phyloP scores from a whole-genome alignment of 805 yeast genomes.

The Starmerella bombi region DNA sequence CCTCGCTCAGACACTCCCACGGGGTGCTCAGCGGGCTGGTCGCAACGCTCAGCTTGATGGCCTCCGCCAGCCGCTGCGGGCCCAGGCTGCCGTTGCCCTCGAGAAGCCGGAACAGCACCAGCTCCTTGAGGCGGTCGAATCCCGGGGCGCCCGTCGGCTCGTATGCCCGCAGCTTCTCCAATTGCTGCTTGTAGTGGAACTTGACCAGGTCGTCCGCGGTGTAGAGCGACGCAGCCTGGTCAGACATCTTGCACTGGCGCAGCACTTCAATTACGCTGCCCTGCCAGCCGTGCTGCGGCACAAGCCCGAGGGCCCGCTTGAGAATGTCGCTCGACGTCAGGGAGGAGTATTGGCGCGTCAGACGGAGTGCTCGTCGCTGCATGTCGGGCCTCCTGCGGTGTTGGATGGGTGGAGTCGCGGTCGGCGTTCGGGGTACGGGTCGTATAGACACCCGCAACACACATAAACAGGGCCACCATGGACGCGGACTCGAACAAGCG shows the following conservation, averaged over 20 bases:
- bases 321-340: slow-evolving; percentile 29
- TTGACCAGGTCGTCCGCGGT: slow-evolving; percentile 40
- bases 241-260: slow-evolving; percentile 38
- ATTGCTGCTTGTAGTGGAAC: slow-evolving; percentile 38
- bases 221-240: slow-evolving; percentile 35
- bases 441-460: too few species aligned
- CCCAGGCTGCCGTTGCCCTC: slow-evolving; percentile 30
- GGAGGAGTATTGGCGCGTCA: too few species aligned
- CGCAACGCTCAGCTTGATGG: slow-evolving; percentile 46
- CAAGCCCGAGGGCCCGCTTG: slow-evolving; percentile 28
- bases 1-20: slow-evolving; percentile 52
- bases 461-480: too few species aligned
- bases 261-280: slow-evolving; percentile 39
- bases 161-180: slow-evolving; percentile 24
- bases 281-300: slow-evolving; percentile 43
- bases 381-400: too few species aligned
- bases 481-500: slow-evolving; percentile 7
- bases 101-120: slow-evolving; percentile 33
- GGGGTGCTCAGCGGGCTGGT: slow-evolving; percentile 51
- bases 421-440: too few species aligned
- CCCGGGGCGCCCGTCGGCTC: background rate
- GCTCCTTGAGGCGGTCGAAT: slow-evolving; percentile 29
- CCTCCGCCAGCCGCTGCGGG: slow-evolving; percentile 25
- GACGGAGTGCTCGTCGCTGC: too few species aligned
- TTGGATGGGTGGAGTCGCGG: too few species aligned